Conservation (phyloP, 1,139 yeast genomes). For the Taphrina deformans region DNA sequence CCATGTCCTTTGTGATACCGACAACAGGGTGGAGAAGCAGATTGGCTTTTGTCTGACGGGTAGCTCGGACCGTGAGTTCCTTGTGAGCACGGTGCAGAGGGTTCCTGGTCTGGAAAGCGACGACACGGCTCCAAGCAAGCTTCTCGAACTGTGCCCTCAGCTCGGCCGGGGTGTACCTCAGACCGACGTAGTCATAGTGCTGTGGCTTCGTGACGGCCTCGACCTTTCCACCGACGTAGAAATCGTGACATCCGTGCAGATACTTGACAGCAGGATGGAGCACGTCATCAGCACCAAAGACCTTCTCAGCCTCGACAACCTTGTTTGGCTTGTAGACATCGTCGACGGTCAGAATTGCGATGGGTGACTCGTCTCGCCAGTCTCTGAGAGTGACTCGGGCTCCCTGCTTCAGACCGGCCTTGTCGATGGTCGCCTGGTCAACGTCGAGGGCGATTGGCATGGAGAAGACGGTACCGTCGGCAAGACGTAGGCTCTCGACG, state of each 20-base stretch:
- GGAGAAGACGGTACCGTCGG: constrained; percentile 82
- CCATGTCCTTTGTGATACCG: constrained; percentile 96
- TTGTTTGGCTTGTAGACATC: constrained; percentile 84
- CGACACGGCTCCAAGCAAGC: constrained; percentile 86
- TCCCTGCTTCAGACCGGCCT: constrained; percentile 52
- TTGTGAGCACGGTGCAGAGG: constrained; percentile 99
- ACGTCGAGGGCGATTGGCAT: constrained; percentile 92
- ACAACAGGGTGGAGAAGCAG: constrained; percentile 95
- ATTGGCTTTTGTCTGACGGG: constrained; percentile 72
- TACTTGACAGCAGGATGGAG: constrained; percentile 92
- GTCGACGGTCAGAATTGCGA: constrained; percentile 70
- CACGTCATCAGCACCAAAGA: constrained; percentile 86
- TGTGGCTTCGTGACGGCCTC: constrained; percentile 81
- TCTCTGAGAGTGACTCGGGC: constrained; percentile 74
- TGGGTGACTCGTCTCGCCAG: constrained; percentile 74
- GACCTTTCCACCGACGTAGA: constrained; percentile 81
- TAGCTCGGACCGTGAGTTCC: constrained; percentile 93
- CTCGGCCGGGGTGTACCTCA: constrained; percentile 88
- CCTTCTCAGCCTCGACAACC: constrained; percentile 72
- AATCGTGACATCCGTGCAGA: constrained; percentile 69
- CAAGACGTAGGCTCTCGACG: constrained; percentile 70
- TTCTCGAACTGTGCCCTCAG: constrained; percentile 76
- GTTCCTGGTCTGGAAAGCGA: constrained; percentile 96
- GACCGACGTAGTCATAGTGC: constrained; percentile 86
- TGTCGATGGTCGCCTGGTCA: constrained; percentile 54